These are phyloP conservation scores for Arthrobotrys conoides DNA, from an alignment of 2,329 filamentous ascomycete genomes.

Conservation along the genomic window DNA sequence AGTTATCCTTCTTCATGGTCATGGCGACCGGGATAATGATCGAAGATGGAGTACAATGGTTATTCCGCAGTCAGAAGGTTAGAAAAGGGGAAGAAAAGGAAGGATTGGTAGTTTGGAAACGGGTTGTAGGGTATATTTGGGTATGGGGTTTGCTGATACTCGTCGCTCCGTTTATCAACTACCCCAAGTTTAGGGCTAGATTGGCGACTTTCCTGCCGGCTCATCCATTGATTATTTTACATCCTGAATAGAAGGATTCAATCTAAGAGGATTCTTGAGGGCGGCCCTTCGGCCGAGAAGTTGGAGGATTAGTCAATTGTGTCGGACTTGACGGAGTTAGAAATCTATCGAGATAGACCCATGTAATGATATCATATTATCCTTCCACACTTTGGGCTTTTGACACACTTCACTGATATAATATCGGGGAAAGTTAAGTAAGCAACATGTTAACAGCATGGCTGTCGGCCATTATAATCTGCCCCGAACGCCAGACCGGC, in stretches of 20 bases:
- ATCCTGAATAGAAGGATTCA: background rate
- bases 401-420: too few relatives aligned
- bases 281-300: background rate
- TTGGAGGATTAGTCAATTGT: background rate
- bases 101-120: conserved; percentile 50
- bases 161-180: conserved; percentile 40
- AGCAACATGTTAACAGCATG: conserved; percentile 54
- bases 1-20: conserved; percentile 29
- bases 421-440: too few relatives aligned
- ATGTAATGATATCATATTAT: background rate
- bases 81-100: conserved; percentile 41
- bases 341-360: background rate
- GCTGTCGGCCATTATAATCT: conserved; percentile 55
- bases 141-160: conserved; percentile 37
- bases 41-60: conserved; percentile 50
- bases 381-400: too few relatives aligned
- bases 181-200: conserved; percentile 42
- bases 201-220: conserved; percentile 35
- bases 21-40: conserved; percentile 46
- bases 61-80: conserved; percentile 42
- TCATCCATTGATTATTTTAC: conserved; percentile 26
- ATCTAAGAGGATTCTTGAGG: background rate
- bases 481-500: conserved; percentile 57
- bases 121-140: conserved; percentile 49
- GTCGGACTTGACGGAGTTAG: conserved; percentile 13